A percentile compares a stretch with the other conserved stretches of the same genome.
Conservation (phyloP, 768 basidiomycete genomes). For the Mycena alexandri region DNA sequence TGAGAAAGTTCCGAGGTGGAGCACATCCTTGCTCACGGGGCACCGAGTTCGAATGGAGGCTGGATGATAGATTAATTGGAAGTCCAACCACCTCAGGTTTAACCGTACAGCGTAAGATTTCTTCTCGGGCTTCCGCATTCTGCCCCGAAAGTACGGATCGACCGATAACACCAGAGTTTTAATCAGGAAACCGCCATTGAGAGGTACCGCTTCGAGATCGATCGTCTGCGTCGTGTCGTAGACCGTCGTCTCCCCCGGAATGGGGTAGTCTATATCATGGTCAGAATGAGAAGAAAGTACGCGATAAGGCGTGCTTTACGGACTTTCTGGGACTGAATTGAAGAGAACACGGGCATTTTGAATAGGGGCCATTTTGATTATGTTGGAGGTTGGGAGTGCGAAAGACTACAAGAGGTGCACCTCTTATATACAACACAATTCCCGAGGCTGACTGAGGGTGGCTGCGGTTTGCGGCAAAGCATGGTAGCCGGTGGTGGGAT, state of each 20-base stretch:
- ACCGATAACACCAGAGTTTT: slow-evolving; percentile 61
- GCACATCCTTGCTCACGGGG: slow-evolving; percentile 47
- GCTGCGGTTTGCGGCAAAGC: no score
- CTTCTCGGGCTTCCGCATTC: slow-evolving; percentile 51
- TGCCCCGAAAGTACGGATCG: slow-evolving; percentile 55
- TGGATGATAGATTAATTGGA: slow-evolving; percentile 4
- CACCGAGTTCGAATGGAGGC: slow-evolving; percentile 48
- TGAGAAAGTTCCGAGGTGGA: background rate
- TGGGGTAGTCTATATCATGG: slow-evolving; percentile 44
- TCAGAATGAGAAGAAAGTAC: background rate
- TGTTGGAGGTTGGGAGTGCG: no score
- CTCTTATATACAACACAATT: no score
- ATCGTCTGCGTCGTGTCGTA: slow-evolving; percentile 61
- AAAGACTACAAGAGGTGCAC: no score
- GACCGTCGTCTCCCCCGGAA: slow-evolving; percentile 58
- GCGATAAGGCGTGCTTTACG: slow-evolving; percentile 16
- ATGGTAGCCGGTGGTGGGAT: no score
- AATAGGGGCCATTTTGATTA: slow-evolving; percentile 45
- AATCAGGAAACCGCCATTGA: slow-evolving; percentile 62
- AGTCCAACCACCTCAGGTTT: background rate
- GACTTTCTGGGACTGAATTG: slow-evolving; percentile 52
- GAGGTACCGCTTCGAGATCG: slow-evolving; percentile 59
- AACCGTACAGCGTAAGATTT: slow-evolving; percentile 44
- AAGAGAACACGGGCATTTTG: slow-evolving; percentile 54
- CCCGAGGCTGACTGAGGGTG: no score